These are phyloP conservation scores for Fusarium verticillioides DNA, from an alignment of 2,329 filamentous ascomycete genomes.

Conservation along the genomic window DNA sequence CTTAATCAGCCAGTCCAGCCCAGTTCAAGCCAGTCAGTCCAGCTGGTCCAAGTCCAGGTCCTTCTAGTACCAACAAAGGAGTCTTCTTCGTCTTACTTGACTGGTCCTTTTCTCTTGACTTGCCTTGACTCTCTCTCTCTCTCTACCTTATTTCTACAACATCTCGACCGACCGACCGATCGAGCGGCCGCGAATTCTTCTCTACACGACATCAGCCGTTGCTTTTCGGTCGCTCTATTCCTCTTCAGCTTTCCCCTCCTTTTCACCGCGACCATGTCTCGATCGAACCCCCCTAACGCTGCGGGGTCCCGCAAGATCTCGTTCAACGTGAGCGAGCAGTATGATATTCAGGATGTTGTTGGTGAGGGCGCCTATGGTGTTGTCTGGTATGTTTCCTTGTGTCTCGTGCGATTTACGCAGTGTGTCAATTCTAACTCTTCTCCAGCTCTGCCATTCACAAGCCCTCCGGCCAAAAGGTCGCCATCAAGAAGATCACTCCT, in stretches of 20 bases:
- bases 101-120: constrained; percentile 32
- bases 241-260: constrained; percentile 1
- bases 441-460: constrained; percentile 94
- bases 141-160: constrained; percentile 13
- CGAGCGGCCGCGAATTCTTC: constrained; percentile 20
- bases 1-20: constrained; percentile 30
- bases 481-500: constrained; percentile 99
- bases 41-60: background rate
- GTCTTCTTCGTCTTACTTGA: constrained; percentile 33
- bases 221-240: constrained; percentile 1
- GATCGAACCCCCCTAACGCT: constrained; percentile 65
- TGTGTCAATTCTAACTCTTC: background rate
- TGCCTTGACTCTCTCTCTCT: constrained; percentile 22
- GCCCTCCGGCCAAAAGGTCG: constrained; percentile 96
- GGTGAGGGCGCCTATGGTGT: constrained; percentile 98
- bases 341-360: constrained; percentile 99
- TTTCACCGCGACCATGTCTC: constrained; percentile 57
- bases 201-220: constrained; percentile 3
- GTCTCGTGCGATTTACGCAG: background rate
- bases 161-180: constrained; percentile 24
- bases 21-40: too few relatives aligned
- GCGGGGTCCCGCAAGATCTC: constrained; percentile 90
- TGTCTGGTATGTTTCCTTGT: constrained; percentile 77
- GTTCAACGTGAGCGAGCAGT: constrained; percentile 99
- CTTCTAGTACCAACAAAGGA: constrained; percentile 38